phyloP scores from a whole-genome alignment of 148 eudicot species.

The Camellia japonica region DNA sequence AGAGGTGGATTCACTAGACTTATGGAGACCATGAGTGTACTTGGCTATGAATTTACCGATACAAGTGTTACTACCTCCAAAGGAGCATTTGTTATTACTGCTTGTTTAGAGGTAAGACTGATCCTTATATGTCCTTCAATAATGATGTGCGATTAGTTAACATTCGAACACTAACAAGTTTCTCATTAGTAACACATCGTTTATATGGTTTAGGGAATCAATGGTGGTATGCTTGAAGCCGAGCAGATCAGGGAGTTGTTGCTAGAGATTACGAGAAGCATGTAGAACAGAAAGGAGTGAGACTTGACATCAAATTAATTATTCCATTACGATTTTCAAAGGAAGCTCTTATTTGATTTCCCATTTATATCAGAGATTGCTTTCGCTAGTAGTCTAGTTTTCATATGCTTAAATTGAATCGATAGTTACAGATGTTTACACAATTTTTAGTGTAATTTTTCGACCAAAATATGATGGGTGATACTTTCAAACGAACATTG shows the following conservation, averaged over 20 bases:
- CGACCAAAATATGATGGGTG: too few species aligned
- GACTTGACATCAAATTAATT: too few species aligned
- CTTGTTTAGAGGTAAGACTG: constrained; percentile 58
- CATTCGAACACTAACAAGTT: not conserved
- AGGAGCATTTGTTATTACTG: constrained; percentile 65
- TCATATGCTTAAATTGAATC: not conserved
- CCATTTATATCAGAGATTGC: not conserved
- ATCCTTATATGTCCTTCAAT: too few species aligned
- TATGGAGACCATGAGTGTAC: constrained; percentile 53
- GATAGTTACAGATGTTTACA: not conserved
- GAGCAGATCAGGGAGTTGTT: constrained; percentile 40
- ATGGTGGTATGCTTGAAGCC: constrained; percentile 27
- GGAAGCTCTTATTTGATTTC: not conserved
- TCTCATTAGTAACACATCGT: not conserved
- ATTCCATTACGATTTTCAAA: not conserved
- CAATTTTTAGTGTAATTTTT: too few species aligned
- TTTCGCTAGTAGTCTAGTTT: not conserved
- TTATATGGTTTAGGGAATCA: constrained; percentile 13
- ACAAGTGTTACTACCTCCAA: constrained; percentile 49
- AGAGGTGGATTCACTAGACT: constrained; percentile 51
- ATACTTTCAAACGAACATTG: not conserved
- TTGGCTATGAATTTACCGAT: constrained; percentile 58
- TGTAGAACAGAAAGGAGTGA: constrained; percentile 10
- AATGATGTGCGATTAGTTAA: too few species aligned
- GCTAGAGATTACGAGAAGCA: constrained; percentile 32